Base-by-base conservation (phyloP, 2,329 filamentous ascomycete species). In the Nannizzia gypsea region DNA sequence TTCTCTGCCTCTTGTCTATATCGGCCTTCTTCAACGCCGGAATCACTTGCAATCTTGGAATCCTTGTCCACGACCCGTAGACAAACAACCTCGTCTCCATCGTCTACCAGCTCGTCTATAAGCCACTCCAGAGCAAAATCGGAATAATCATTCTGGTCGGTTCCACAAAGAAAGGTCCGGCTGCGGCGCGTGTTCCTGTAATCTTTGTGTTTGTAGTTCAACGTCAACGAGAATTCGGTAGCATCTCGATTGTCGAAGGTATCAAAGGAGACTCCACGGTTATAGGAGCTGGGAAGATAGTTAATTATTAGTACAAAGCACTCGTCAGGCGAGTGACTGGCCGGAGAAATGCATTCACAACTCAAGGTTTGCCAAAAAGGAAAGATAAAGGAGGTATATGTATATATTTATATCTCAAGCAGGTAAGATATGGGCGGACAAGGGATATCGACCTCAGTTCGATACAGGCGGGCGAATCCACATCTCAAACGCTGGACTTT, bases 121-220 rank as follows among this genome's bases (percentile, higher is more conserved):
- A 96, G 80, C 90, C 90, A 96, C 72, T 95, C 89, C 17, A 96
- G 78, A 15, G 91, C 91, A 73, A 92, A 93, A 63, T 95, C 89
- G 5, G 90, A 95, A 73, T 96, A 96, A 61, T 89, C 83, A 67
- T 96, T 90, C 68, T 92, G 88, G 73, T 96, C 91, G 17, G 91
- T 88, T 20, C 91, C 91, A 64, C 91, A 92, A 70, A 96, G 84
- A 67, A 96, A 95, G 6, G 89, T 95, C 58, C 91, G 84, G 59
- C 89, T 93, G 62, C 89, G 82, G 62, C 90, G 85, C 46, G 85
- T 86, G 64, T 86, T 85, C 66, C 89, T 85, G 73, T 93, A 96
- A 64, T 91, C 89, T 66, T 87, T 87, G 72, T 96, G 91, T 69
- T 90, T 89, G 66, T 88, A 83, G 67, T 90, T 90, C 61, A 96